These are phyloP conservation scores for Suillus cothurnatus DNA, from an alignment of 768 basidiomycete genomes.

Conservation along the genomic window DNA sequence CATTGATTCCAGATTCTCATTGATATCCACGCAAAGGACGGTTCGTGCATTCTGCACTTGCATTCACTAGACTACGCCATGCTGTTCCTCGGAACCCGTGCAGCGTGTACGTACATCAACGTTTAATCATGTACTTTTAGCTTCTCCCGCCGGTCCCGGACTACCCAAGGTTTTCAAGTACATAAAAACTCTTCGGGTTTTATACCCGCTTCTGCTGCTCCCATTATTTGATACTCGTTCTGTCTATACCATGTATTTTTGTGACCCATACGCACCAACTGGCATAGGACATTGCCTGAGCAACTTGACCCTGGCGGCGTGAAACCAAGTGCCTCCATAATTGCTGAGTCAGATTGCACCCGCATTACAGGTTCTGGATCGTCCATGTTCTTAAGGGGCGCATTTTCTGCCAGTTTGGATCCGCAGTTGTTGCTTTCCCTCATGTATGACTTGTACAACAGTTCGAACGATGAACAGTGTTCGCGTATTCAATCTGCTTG, in stretches of 20 bases:
- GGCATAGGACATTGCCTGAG: not conserved
- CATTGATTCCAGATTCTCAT: slow-evolving; percentile 26
- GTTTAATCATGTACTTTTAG: slow-evolving; percentile 14
- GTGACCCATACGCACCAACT: not conserved
- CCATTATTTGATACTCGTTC: not conserved
- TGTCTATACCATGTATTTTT: slow-evolving; percentile 7
- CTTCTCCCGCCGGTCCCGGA: slow-evolving; percentile 5
- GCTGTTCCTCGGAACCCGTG: slow-evolving; percentile 1
- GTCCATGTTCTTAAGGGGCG: not conserved
- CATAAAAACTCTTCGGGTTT: not conserved
- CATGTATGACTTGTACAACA: slow-evolving; percentile 4
- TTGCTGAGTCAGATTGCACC: slow-evolving; percentile 5
- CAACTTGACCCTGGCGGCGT: not conserved
- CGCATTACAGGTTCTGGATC: not conserved
- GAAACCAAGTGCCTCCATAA: not conserved
- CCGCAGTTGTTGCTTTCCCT: not conserved
- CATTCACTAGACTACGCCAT: slow-evolving; percentile 24
- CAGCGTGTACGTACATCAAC: slow-evolving; percentile 6
- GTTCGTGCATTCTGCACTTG: slow-evolving; percentile 15
- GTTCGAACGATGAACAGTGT: not conserved
- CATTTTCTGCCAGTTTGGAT: not conserved
- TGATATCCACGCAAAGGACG: slow-evolving; percentile 16
- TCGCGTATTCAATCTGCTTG: slow-evolving; percentile 19
- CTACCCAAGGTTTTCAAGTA: slow-evolving; percentile 5
- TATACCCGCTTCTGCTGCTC: not conserved